These are phyloP conservation scores for Nitzschia sp. DNA, from an alignment of 108 stramenopile species.

Conservation along the genomic window DNA sequence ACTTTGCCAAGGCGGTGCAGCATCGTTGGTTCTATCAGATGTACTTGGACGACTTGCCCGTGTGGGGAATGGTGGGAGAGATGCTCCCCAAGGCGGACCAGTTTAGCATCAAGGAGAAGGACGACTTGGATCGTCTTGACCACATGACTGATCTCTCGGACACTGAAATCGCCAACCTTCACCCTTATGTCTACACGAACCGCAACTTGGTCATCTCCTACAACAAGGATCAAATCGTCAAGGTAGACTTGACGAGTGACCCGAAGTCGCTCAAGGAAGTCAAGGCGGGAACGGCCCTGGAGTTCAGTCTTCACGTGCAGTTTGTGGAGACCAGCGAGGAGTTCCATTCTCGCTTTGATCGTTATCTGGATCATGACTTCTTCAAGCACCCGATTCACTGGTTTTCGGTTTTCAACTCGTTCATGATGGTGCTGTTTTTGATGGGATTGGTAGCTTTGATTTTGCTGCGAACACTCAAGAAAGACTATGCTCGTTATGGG, in stretches of 20 bases:
- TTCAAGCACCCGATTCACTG: conserved; percentile 99
- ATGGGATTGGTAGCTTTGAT: conserved; percentile 96
- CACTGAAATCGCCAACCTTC: conserved; percentile 42
- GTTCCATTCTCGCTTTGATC: conserved; percentile 90
- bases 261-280: conserved; percentile 74
- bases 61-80: conserved; percentile 98
- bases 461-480: conserved; percentile 89
- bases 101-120: conserved; percentile 42
- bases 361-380: conserved; percentile 94
- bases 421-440: conserved; percentile 98
- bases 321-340: conserved; percentile 72
- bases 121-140: conserved; percentile 68
- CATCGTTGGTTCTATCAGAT: conserved; percentile 97
- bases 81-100: conserved; percentile 65
- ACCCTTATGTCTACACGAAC: conserved; percentile 88
- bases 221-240: conserved; percentile 93
- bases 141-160: conserved; percentile 57
- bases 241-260: conserved; percentile 91
- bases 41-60: conserved; percentile 95
- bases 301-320: conserved; percentile 76
- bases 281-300: conserved; percentile 61
- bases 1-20: conserved; percentile 73
- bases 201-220: conserved; percentile 83
- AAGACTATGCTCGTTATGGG: conserved; percentile 94
- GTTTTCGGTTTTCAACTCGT: conserved; percentile 97